Conservation (phyloP, 2,329 filamentous ascomycete species). For the Keithomyces neogunnii region DNA sequence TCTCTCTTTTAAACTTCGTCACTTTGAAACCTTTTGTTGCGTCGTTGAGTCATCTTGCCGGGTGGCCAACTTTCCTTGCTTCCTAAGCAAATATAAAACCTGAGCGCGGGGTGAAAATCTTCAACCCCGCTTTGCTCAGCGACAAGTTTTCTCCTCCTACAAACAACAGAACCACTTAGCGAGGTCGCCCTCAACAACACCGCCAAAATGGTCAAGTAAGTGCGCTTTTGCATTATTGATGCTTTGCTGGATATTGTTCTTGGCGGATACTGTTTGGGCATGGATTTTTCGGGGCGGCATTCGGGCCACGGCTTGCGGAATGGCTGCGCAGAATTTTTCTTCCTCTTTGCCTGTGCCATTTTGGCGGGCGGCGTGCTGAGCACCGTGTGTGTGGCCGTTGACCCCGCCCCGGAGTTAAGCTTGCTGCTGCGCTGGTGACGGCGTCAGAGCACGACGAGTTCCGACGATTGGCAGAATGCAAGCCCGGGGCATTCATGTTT, state of each 20-base stretch:
- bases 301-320: background rate
- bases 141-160: slow-evolving; percentile 19
- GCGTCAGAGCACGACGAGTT: too few species aligned
- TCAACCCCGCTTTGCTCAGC: slow-evolving; percentile 36
- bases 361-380: background rate
- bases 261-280: background rate
- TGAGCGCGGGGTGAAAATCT: slow-evolving; percentile 32
- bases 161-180: slow-evolving; percentile 25
- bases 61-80: slow-evolving; percentile 7
- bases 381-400: background rate
- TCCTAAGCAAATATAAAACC: slow-evolving; percentile 6
- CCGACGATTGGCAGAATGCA: too few species aligned
- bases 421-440: background rate
- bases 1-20: slow-evolving; percentile 25
- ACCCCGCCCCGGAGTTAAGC: slow-evolving; percentile 10
- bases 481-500: too few species aligned
- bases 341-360: slow-evolving; percentile 2
- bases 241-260: background rate
- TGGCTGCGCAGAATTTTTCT: background rate
- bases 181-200: slow-evolving; percentile 49
- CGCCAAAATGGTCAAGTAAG: slow-evolving; percentile 99
- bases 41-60: slow-evolving; percentile 6
- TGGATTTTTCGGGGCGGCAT: background rate
- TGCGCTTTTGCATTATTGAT: slow-evolving; percentile 23
- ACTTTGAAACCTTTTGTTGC: slow-evolving; percentile 19